Evolutionary conservation across 2,329 filamentous ascomycete species (phyloP).

Genomic region (Aspergillus udagawae): DNA sequence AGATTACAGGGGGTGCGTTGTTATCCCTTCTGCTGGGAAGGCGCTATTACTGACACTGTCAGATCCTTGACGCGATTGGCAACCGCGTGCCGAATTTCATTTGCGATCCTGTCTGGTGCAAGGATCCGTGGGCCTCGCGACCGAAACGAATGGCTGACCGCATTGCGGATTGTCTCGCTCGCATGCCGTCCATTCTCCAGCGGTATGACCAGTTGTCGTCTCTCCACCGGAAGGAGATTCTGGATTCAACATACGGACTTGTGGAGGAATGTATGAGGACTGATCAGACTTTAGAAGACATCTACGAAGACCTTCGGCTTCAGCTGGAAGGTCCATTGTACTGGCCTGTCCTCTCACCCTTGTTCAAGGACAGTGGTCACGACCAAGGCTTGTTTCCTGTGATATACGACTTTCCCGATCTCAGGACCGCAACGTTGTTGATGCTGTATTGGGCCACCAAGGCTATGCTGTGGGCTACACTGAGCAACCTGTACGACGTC

Average conservation of each 20-base stretch:
- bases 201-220: constrained; percentile 9
- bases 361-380: constrained; percentile 3
- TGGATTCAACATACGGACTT: constrained; percentile 14
- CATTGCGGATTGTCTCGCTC: constrained; percentile 29
- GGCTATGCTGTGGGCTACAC: constrained; percentile 32
- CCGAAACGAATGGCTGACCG: constrained; percentile 24
- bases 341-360: constrained; percentile 25
- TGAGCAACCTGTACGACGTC: constrained; percentile 28
- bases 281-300: constrained; percentile 20
- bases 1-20: constrained; percentile 21
- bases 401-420: constrained; percentile 25
- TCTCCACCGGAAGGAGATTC: constrained; percentile 11
- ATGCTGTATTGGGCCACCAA: constrained; percentile 32
- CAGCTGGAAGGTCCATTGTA: constrained; percentile 22
- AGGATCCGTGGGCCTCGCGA: constrained; percentile 24
- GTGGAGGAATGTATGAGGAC: constrained; percentile 24
- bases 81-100: constrained; percentile 23
- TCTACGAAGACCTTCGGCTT: constrained; percentile 23
- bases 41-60: neutral
- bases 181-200: constrained; percentile 22
- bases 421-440: constrained; percentile 24
- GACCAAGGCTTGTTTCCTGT: constrained; percentile 25
- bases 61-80: constrained; percentile 30
- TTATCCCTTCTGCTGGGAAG: neutral
- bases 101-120: constrained; percentile 26